These are phyloP conservation scores for Ustilago esculenta DNA, from an alignment of 1,284 basidiomycete species.

Conservation along the genomic window DNA sequence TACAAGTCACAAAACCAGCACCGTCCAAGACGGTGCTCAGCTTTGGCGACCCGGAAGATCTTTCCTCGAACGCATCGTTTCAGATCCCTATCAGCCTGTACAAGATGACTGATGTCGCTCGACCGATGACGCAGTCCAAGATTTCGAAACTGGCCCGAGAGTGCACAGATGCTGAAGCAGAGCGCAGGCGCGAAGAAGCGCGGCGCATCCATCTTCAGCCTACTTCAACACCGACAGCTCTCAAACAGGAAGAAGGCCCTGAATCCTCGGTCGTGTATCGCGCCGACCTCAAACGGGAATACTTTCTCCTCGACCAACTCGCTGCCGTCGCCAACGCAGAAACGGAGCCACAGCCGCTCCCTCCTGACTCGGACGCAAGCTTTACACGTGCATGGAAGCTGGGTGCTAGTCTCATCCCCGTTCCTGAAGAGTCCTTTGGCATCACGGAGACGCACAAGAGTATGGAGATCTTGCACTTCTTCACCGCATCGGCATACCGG, in stretches of 20 bases:
- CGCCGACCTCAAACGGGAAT: slow-evolving; percentile 34
- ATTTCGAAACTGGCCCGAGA: slow-evolving; percentile 52
- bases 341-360: slow-evolving; percentile 70
- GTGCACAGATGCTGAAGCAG: slow-evolving; percentile 21
- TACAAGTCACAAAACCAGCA: slow-evolving; percentile 49
- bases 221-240: slow-evolving; percentile 21
- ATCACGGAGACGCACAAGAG: slow-evolving; percentile 79
- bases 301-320: slow-evolving; percentile 48
- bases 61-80: slow-evolving; percentile 74
- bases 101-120: slow-evolving; percentile 81
- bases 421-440: slow-evolving; percentile 76
- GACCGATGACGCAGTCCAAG: slow-evolving; percentile 76
- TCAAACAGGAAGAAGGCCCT: slow-evolving; percentile 1
- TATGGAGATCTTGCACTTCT: slow-evolving; percentile 87
- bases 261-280: slow-evolving; percentile 23
- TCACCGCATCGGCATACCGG: slow-evolving; percentile 69
- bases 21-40: slow-evolving; percentile 43
- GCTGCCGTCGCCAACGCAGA: slow-evolving; percentile 54
- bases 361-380: slow-evolving; percentile 75
- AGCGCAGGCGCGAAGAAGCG: slow-evolving; percentile 18
- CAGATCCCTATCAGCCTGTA: slow-evolving; percentile 80
- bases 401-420: slow-evolving; percentile 84
- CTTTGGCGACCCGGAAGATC: slow-evolving; percentile 53
- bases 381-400: slow-evolving; percentile 88
- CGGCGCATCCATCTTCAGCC: slow-evolving; percentile 30